Percentiles rank a stretch among this genome's conserved stretches.
Conservation (phyloP, 306 rosid species). For the Pyrus bretschneideri region DNA sequence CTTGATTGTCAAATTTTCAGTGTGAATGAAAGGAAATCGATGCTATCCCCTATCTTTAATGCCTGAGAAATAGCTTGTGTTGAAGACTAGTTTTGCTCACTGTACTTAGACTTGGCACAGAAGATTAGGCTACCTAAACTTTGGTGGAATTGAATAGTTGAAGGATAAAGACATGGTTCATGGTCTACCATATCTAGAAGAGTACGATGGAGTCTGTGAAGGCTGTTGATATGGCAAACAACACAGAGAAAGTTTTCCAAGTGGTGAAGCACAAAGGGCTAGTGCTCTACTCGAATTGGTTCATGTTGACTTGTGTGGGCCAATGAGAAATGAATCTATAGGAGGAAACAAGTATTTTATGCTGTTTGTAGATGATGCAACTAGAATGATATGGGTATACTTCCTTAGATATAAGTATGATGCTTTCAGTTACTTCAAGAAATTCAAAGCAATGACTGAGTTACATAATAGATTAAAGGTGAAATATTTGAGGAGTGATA, state of each 20-base stretch:
- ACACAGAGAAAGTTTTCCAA: neutral
- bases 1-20: no score
- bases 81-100: no score
- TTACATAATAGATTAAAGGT: neutral
- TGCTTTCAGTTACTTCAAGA: neutral
- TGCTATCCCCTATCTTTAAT: no score
- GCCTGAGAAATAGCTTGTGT: no score
- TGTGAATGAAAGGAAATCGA: no score
- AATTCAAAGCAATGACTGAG: neutral
- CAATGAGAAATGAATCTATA: neutral
- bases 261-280: neutral
- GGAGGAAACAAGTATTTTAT: neutral
- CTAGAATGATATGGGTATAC: neutral
- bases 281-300: neutral
- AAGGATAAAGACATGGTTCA: no score
- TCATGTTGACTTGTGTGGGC: neutral
- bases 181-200: no score
- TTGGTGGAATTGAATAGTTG: no score
- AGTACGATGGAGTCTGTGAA: no score
- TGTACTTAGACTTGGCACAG: no score
- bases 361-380: neutral
- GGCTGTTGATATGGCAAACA: neutral
- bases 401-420: neutral
- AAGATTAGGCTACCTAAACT: no score
- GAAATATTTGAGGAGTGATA: neutral